Conservation (phyloP, 352 stramenopile genomes). For the Pythium chondricola region DNA sequence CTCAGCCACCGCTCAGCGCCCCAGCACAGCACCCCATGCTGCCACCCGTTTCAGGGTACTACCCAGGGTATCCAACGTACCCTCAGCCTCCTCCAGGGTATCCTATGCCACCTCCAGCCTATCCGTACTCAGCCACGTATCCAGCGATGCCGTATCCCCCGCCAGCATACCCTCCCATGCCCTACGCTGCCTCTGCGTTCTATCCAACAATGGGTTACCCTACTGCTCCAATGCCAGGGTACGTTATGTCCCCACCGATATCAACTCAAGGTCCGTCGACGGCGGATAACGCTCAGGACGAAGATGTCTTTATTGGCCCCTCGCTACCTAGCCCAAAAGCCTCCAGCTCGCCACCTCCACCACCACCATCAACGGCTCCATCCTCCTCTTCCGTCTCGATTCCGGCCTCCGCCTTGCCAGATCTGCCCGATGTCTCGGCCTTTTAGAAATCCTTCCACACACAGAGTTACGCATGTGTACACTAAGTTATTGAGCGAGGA, state of each 20-base stretch:
- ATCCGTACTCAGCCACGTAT: slow-evolving; percentile 33
- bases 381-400: not conserved
- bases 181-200: slow-evolving; percentile 11
- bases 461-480: too few species aligned
- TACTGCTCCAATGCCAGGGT: not conserved
- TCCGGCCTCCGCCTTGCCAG: too few species aligned
- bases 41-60: slow-evolving; percentile 25
- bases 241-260: slow-evolving; percentile 8
- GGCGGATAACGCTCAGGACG: not conserved
- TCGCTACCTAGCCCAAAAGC: slow-evolving; percentile 31
- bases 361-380: not conserved
- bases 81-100: slow-evolving; percentile 16
- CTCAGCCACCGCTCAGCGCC: slow-evolving; percentile 6
- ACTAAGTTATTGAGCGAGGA: too few species aligned
- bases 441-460: too few species aligned
- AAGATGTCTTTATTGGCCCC: slow-evolving; percentile 37
- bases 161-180: slow-evolving; percentile 3
- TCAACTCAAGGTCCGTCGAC: not conserved
- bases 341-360: slow-evolving; percentile 2
- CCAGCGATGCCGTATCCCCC: slow-evolving; percentile 11
- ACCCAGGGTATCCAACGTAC: slow-evolving; percentile 23
- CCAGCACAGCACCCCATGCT: slow-evolving; percentile 2
- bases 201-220: slow-evolving; percentile 15
- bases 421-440: slow-evolving; percentile 39
- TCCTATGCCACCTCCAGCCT: slow-evolving; percentile 10